Conservation (phyloP, 1,284 basidiomycete species). For the Tilletia walkeri region DNA sequence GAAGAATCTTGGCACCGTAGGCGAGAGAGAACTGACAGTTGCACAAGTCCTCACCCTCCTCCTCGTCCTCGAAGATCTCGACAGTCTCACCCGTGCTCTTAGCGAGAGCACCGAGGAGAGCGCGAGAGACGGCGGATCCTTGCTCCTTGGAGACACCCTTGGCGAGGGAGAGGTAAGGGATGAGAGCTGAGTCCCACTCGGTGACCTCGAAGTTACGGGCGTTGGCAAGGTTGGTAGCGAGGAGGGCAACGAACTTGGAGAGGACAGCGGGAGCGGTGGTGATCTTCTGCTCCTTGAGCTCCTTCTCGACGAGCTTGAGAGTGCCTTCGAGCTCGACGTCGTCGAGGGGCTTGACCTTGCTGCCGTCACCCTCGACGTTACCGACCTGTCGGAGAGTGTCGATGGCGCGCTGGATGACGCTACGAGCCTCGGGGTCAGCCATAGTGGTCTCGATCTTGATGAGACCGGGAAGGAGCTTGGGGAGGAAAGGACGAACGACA, state of each 20-base stretch:
- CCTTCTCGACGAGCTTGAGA: constrained; percentile 42
- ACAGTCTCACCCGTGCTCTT: constrained; percentile 52
- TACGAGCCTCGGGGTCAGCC: constrained; percentile 55
- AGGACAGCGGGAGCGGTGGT: constrained; percentile 36
- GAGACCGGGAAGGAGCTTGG: constrained; percentile 55
- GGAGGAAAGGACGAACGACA: constrained; percentile 55
- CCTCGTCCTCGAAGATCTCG: constrained; percentile 56
- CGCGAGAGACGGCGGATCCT: constrained; percentile 38
- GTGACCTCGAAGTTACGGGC: constrained; percentile 54
- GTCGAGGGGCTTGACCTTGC: constrained; percentile 53
- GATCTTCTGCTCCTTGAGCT: constrained; percentile 42
- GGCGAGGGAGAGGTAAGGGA: constrained; percentile 53
- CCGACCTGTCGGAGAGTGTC: constrained; percentile 53
- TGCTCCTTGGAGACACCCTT: constrained; percentile 47
- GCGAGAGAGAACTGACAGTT: constrained; percentile 57
- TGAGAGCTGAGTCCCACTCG: constrained; percentile 52
- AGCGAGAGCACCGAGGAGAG: constrained; percentile 49
- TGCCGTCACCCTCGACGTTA: constrained; percentile 53
- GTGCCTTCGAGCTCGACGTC: constrained; percentile 46
- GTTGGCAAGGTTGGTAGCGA: constrained; percentile 54
- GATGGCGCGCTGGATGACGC: constrained; percentile 54
- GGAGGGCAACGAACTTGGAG: constrained; percentile 46
- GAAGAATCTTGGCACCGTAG: constrained; percentile 57
- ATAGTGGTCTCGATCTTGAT: constrained; percentile 56
- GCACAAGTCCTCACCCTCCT: constrained; percentile 56